phyloP scores from a whole-genome alignment of 129 eudicot species.

The Tagetes patula region DNA sequence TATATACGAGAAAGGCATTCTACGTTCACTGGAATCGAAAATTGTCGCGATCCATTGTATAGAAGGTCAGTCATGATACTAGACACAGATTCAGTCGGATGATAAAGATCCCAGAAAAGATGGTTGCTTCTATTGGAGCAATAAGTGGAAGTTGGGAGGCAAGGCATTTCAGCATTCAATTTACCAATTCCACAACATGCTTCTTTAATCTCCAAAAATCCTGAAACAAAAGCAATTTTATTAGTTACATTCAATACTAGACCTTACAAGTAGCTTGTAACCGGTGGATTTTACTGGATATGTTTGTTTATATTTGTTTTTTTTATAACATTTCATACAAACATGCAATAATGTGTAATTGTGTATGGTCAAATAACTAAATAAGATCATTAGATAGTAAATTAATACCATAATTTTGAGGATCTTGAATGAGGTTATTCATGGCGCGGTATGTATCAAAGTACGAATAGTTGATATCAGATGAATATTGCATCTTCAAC shows the following conservation, averaged over 20 bases:
- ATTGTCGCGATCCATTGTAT: slow-evolving; percentile 35
- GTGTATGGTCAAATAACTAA: background rate
- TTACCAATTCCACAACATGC: slow-evolving; percentile 83
- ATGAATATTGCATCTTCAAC: slow-evolving; percentile 34
- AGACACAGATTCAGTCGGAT: slow-evolving; percentile 63
- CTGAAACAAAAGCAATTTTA: slow-evolving; percentile 31
- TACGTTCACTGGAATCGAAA: slow-evolving; percentile 44
- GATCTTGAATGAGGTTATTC: slow-evolving; percentile 45
- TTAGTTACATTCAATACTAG: background rate
- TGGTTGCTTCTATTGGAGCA: slow-evolving; percentile 60
- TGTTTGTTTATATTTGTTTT: too few relatives aligned
- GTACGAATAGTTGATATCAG: slow-evolving; percentile 55
- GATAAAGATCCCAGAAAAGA: slow-evolving; percentile 72
- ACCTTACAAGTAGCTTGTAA: too few relatives aligned
- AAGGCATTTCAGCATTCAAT: slow-evolving; percentile 54
- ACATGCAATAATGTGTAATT: background rate
- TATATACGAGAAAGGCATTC: slow-evolving; percentile 36
- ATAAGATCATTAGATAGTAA: background rate
- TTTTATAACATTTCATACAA: background rate
- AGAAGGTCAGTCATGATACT: slow-evolving; percentile 36
- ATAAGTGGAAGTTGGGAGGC: slow-evolving; percentile 51
- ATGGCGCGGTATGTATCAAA: slow-evolving; percentile 52
- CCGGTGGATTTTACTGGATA: background rate
- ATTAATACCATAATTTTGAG: slow-evolving; percentile 56
- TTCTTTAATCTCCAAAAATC: slow-evolving; percentile 64